Evolutionary conservation across 1,284 basidiomycete genomes (phyloP).

Genomic region (Melampsora americana): DNA sequence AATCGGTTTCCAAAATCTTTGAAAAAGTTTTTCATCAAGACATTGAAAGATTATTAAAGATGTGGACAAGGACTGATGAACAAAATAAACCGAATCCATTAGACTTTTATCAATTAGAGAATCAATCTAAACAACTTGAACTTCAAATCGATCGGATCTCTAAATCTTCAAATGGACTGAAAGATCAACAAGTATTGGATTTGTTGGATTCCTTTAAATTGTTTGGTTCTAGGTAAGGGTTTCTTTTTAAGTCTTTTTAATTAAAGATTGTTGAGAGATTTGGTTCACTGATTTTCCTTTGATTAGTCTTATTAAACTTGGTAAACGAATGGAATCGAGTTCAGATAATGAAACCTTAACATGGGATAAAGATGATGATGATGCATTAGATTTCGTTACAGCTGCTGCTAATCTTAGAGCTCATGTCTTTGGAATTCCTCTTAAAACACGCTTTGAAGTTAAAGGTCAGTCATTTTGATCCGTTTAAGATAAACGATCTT

Average conservation of each 20-base stretch:
- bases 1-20: constrained; percentile 72
- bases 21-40: constrained; percentile 88
- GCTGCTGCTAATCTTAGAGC: constrained; percentile 89
- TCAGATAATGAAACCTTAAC: constrained; percentile 67
- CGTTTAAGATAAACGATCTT: background rate
- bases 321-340: constrained; percentile 67
- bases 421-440: constrained; percentile 78
- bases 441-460: constrained; percentile 90
- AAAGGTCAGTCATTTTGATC: constrained; percentile 64
- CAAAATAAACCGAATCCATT: constrained; percentile 79
- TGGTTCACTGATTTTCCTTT: constrained; percentile 3
- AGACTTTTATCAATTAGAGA: constrained; percentile 69
- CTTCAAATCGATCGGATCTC: background rate
- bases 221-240: constrained; percentile 38
- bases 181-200: constrained; percentile 34
- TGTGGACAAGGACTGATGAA: constrained; percentile 98
- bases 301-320: constrained; percentile 70
- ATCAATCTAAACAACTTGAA: constrained; percentile 61
- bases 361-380: constrained; percentile 98
- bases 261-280: too few relatives aligned
- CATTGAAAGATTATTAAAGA: constrained; percentile 79
- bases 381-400: constrained; percentile 93
- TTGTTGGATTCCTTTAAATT: constrained; percentile 27
- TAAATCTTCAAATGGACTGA: constrained; percentile 4
- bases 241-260: too few relatives aligned